Evolutionary conservation across 345 rosid genomes (phyloP).

Genomic region (Hypericum perforatum): DNA sequence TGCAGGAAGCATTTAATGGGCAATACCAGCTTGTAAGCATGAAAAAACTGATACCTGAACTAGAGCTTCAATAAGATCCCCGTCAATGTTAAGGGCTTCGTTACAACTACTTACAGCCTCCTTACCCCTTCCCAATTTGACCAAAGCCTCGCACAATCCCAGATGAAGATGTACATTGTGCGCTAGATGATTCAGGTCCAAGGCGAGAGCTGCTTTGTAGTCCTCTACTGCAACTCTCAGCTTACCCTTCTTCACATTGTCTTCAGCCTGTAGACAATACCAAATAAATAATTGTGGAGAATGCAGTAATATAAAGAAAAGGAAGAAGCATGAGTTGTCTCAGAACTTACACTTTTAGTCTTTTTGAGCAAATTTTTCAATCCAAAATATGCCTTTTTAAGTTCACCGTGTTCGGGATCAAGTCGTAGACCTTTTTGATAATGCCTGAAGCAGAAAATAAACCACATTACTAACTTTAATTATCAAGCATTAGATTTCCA

Average conservation of each 20-base stretch:
- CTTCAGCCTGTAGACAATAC: constrained; percentile 69
- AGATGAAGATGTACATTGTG: constrained; percentile 87
- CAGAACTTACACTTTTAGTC: constrained; percentile 68
- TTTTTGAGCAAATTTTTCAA: constrained; percentile 89
- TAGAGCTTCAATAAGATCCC: constrained; percentile 76
- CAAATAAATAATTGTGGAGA: background rate
- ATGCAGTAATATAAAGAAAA: constrained; percentile 7
- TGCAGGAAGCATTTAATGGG: background rate
- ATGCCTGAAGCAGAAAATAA: constrained; percentile 47
- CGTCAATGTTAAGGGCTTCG: constrained; percentile 73
- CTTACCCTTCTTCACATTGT: constrained; percentile 81
- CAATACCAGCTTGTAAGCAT: background rate
- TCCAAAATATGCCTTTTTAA: constrained; percentile 94
- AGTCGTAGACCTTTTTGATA: constrained; percentile 93
- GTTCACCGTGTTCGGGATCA: constrained; percentile 90
- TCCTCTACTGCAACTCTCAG: constrained; percentile 86
- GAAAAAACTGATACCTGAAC: constrained; percentile 47
- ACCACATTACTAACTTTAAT: too few relatives aligned
- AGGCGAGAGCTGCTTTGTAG: constrained; percentile 65
- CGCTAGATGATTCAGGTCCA: constrained; percentile 81
- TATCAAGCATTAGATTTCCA: too few relatives aligned
- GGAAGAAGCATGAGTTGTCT: constrained; percentile 4
- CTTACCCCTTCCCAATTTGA: constrained; percentile 92
- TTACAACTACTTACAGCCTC: constrained; percentile 78
- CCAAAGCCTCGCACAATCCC: constrained; percentile 83